Base-by-base conservation (phyloP, 352 stramenopile genomes). In the Globisporangium rhizosaccharum region DNA sequence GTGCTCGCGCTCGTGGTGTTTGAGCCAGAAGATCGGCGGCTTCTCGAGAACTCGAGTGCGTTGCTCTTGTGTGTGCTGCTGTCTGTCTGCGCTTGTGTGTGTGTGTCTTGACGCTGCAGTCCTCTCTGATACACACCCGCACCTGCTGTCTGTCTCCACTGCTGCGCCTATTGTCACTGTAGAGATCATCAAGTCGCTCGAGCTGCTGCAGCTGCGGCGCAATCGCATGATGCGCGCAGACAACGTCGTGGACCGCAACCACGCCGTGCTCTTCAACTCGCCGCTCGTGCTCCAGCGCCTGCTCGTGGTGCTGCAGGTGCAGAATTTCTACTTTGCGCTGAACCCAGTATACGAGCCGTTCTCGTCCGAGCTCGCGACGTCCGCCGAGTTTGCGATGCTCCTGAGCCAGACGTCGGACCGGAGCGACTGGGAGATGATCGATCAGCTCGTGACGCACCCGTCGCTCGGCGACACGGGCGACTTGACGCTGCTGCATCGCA, bases 1-100 rank as follows among this genome's bases (percentile, higher is more conserved):
- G 92, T 98, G 33, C 75, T 99, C 25, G 94, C 92, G 3, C 75
- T 98, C 8, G 78, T 98, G 7, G 79, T 98, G 23, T 98, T 98
- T 73, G 93, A 98, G 62, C 92, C 92, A 1, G 95, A 98, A 66
- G 95, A 98, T 62, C 84, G 95, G 18, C 82, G 96, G 37, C 70
- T 98, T 1, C 71, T 98, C 25, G 93, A 98, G 58, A 96, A 78
- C 56, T 89, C 91, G 18, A 91, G 84, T 93, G 61, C 36, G 73
- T 79, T 26, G 14, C 23, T 23, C 23, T 23, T 23, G 23, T 0
- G 23, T 23, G 23, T 23, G 23, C 23, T 23, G 23, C 23, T 23
- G 23, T 23, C 23, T 23, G 23, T 23, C 23, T 23, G 23, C 23
- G 23, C 23, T 23, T 23, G 23, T 23, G 23, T 23, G 23, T 23